Conservation (phyloP, 2,329 filamentous ascomycete genomes). For the Dothistroma septosporum region DNA sequence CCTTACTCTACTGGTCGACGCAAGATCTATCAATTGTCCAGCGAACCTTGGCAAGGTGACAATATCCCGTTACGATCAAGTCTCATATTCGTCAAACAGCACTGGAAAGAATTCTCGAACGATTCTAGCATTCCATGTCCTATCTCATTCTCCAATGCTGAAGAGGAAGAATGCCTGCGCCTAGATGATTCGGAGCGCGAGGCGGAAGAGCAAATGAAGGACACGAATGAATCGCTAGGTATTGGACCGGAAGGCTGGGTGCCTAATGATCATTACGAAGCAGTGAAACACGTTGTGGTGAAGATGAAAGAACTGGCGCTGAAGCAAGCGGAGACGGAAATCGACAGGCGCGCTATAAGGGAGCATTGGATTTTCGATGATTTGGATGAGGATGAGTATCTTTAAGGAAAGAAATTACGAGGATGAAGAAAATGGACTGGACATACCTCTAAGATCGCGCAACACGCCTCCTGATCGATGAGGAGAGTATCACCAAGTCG, state of each 20-base stretch:
- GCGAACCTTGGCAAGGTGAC: slow-evolving; percentile 29
- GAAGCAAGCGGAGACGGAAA: too few species aligned
- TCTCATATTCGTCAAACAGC: slow-evolving; percentile 16
- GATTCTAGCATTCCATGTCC: slow-evolving; percentile 12
- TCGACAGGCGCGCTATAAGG: too few species aligned
- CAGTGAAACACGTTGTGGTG: slow-evolving; percentile 10
- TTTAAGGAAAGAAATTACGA: too few species aligned
- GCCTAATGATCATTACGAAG: slow-evolving; percentile 21
- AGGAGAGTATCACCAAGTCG: too few species aligned
- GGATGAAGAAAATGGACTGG: too few species aligned
- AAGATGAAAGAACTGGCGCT: slow-evolving; percentile 28
- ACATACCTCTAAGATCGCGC: too few species aligned
- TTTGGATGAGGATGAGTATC: slow-evolving; percentile 29
- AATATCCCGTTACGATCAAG: slow-evolving; percentile 24
- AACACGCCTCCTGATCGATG: too few species aligned
- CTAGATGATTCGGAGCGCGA: slow-evolving; percentile 22
- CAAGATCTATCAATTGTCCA: slow-evolving; percentile 20
- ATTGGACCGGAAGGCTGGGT: slow-evolving; percentile 27
- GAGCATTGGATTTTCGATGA: slow-evolving; percentile 29
- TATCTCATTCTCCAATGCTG: slow-evolving; percentile 15
- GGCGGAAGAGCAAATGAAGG: slow-evolving; percentile 27
- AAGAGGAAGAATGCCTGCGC: slow-evolving; percentile 23
- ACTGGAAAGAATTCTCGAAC: slow-evolving; percentile 8
- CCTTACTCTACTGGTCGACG: slow-evolving; percentile 17
- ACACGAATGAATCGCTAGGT: slow-evolving; percentile 19